Percentiles rank a stretch among this genome's conserved stretches.
Conservation (phyloP, 495 filamentous ascomycete species). For the Aspergillus saccharolyticus region DNA sequence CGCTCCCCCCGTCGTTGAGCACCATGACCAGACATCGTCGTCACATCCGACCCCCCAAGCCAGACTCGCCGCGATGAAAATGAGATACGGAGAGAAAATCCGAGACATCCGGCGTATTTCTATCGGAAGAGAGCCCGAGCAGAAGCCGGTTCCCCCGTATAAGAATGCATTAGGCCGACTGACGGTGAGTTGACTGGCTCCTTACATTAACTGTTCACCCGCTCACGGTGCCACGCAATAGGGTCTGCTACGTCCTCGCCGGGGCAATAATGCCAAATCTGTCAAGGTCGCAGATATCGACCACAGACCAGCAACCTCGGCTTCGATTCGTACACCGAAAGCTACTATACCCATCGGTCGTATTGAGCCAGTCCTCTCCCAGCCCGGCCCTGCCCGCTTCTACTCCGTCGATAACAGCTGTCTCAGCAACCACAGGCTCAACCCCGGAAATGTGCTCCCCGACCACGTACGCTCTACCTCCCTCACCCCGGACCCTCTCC, state of each 20-base stretch:
- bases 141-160: background rate
- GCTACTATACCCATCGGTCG: too few species aligned
- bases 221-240: too few species aligned
- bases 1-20: background rate
- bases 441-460: background rate
- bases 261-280: too few species aligned
- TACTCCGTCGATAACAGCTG: background rate
- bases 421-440: background rate
- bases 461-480: background rate
- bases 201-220: background rate
- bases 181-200: background rate
- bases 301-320: too few species aligned
- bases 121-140: background rate
- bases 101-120: background rate
- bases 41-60: background rate
- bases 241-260: too few species aligned
- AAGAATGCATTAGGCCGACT: background rate
- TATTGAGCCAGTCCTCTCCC: background rate
- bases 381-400: background rate
- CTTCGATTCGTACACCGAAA: too few species aligned
- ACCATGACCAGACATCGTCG: background rate
- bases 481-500: conserved; percentile 2
- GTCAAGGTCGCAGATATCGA: too few species aligned
- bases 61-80: background rate
- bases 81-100: background rate